These are phyloP conservation scores for Metschnikowia drakensbergensis DNA, from an alignment of 805 yeast genomes.

Conservation along the genomic window DNA sequence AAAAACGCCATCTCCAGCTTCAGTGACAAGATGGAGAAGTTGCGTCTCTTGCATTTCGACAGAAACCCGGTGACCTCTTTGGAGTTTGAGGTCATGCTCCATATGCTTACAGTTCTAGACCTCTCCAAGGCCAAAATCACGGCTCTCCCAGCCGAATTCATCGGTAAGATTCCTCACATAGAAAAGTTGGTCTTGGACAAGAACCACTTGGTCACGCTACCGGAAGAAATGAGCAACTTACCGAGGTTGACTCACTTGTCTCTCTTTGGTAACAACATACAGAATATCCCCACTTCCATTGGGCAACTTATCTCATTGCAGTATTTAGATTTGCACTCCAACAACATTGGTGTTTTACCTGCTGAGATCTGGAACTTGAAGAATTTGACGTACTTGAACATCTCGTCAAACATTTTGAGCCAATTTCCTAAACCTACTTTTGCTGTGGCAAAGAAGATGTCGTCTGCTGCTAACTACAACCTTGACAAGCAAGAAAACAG, in stretches of 20 bases:
- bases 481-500: background rate
- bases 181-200: conserved; percentile 74
- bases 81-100: conserved; percentile 49
- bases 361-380: conserved; percentile 61
- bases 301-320: conserved; percentile 57
- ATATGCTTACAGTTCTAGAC: conserved; percentile 65
- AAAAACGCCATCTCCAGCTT: conserved; percentile 74
- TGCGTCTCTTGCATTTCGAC: conserved; percentile 69
- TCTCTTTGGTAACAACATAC: conserved; percentile 68
- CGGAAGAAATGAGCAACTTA: conserved; percentile 61
- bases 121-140: conserved; percentile 81
- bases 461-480: conserved; percentile 21
- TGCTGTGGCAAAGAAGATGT: conserved; percentile 29
- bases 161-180: conserved; percentile 57
- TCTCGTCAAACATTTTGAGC: conserved; percentile 68
- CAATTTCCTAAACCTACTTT: conserved; percentile 53
- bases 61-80: conserved; percentile 80
- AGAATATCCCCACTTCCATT: conserved; percentile 62
- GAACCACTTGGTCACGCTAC: conserved; percentile 76
- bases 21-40: conserved; percentile 55
- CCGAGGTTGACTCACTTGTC: conserved; percentile 62
- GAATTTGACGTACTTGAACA: conserved; percentile 56
- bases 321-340: conserved; percentile 75
- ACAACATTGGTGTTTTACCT: conserved; percentile 70
- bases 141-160: conserved; percentile 60